Base-by-base conservation (phyloP, 176 grass and related monocot species). In the Cocos nucifera region DNA sequence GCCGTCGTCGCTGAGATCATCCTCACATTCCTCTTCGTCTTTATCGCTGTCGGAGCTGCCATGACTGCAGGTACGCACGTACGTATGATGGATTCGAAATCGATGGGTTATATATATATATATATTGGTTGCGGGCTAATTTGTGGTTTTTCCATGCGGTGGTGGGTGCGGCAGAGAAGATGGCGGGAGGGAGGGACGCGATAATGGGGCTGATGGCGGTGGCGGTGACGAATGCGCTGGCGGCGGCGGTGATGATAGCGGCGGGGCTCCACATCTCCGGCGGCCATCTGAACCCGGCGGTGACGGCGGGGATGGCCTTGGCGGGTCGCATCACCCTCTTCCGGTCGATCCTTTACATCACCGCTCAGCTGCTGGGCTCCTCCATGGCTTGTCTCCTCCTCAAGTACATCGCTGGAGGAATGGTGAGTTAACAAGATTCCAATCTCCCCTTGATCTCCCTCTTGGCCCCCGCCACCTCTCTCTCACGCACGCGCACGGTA, bases 1-100 rank as follows among this genome's bases (percentile, higher is more conserved):
- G 83, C 81, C 17, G 73, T 96, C 6, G 57, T 85, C 49, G 83
- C 83, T 23, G 92, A 96, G 80, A 17, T 74, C 58, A 57, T 96
- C 50, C 83, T 96, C 62, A 96, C 87, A 53, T 96, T 96, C 75
- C 87, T 96, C 68, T 88, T 96, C 71, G 83, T 88, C 80, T 90
- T 96, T 64, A 76, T 83, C 22, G 83, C 87, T 18, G 92, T 90
- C 24, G 83, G 78, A 17, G 50, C 92, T 17, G 75, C 83, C 63
- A 90, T 96, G 83, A 69, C 87, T 2, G 73, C 83, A 1, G 82
- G 90, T 89, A 64, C 8, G 90, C 85, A 64, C 8, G 61, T 54
- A 17, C 22, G 9, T 21, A 8, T 10, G 35, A 39, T 12, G 35
- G 35, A 2, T 39, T 39, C 35, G 35, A 10, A 39, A 39, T 44